These are phyloP conservation scores for Anisodus tanguticus DNA, from an alignment of 257 asterid species.

Conservation along the genomic window DNA sequence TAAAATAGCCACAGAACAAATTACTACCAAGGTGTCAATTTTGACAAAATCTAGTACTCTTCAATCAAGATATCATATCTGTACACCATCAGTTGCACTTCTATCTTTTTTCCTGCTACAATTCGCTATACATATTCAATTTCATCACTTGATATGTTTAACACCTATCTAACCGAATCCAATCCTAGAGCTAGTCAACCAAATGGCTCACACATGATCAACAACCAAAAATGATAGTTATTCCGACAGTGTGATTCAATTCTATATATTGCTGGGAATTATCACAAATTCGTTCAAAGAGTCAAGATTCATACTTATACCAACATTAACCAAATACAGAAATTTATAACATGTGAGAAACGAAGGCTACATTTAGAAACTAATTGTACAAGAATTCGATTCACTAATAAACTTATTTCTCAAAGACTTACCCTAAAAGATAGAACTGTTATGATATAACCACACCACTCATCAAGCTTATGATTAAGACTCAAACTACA, in stretches of 20 bases:
- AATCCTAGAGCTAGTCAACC: background rate
- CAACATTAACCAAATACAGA: background rate
- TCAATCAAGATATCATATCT: too few relatives aligned
- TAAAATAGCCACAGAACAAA: background rate
- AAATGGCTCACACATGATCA: background rate
- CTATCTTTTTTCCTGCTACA: background rate
- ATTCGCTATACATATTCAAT: background rate
- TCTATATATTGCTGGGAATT: background rate
- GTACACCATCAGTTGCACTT: background rate
- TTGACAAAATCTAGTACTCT: background rate
- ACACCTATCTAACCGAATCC: background rate
- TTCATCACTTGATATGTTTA: background rate
- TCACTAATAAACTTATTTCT: background rate
- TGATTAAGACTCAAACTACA: background rate
- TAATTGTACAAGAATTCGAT: background rate
- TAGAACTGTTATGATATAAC: too few relatives aligned
- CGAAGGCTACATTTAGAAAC: too few relatives aligned
- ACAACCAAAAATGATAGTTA: background rate
- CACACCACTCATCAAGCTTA: background rate
- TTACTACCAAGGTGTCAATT: background rate
- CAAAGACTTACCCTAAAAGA: too few relatives aligned
- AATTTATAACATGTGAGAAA: background rate
- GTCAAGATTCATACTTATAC: background rate
- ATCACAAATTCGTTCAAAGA: background rate
- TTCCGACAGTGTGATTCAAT: background rate